Evolutionary conservation across 2,329 filamentous ascomycete species (phyloP).

Genomic region (Aureobasidium mangrovei): DNA sequence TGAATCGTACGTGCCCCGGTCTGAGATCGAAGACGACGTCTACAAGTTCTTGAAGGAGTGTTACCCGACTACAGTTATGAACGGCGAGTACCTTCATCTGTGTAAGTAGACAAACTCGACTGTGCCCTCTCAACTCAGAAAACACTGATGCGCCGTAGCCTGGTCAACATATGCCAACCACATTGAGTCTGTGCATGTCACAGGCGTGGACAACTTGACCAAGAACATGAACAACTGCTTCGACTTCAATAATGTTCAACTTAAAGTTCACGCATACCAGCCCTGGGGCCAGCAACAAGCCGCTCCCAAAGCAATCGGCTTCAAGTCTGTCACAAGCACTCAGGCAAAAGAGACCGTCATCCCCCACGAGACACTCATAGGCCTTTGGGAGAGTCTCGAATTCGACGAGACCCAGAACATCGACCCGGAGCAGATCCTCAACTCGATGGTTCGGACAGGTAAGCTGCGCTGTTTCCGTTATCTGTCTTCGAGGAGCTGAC

Average conservation of each 20-base stretch:
- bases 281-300: constrained; percentile 25
- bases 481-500: neutral
- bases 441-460: neutral
- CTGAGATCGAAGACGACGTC: constrained; percentile 3
- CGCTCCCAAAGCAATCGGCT: constrained; percentile 22
- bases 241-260: constrained; percentile 29
- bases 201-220: neutral
- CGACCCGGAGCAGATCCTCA: constrained; percentile 15
- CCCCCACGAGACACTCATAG: constrained; percentile 33
- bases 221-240: constrained; percentile 22
- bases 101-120: neutral
- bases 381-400: constrained; percentile 39
- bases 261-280: constrained; percentile 37
- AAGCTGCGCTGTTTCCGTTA: neutral
- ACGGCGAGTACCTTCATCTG: neutral
- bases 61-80: neutral
- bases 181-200: neutral
- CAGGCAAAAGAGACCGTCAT: constrained; percentile 29
- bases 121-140: neutral
- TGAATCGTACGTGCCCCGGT: neutral
- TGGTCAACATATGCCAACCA: neutral
- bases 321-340: constrained; percentile 15
- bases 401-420: constrained; percentile 33
- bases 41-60: neutral
- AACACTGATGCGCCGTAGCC: neutral